Evolutionary conservation across 169 alveolate species (phyloP).

Genomic region (Plasmodium adleri): DNA sequence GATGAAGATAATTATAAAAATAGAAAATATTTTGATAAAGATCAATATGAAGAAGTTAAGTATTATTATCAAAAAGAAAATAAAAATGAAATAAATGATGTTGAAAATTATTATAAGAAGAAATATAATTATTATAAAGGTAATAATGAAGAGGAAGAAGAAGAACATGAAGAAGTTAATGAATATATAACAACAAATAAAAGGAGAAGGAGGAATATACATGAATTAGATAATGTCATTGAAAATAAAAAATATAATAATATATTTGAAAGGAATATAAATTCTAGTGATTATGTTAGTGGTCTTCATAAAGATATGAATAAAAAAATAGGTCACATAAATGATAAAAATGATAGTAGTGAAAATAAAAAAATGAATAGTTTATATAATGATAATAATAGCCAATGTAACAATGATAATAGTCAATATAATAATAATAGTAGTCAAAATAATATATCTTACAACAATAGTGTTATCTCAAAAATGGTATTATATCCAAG

Average conservation of each 20-base stretch:
- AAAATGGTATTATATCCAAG: constrained; percentile 43
- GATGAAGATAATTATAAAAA: neutral
- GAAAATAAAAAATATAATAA: constrained; percentile 4
- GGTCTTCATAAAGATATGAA: constrained; percentile 16
- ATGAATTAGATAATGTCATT: constrained; percentile 17
- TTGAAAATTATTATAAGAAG: constrained; percentile 23
- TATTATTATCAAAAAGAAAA: neutral
- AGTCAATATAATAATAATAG: constrained; percentile 23
- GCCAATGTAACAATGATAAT: neutral
- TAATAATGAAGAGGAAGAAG: neutral
- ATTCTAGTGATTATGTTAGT: neutral
- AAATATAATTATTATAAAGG: constrained; percentile 1
- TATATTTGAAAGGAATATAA: constrained; percentile 5
- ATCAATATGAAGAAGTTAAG: constrained; percentile 20
- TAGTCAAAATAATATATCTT: constrained; percentile 19
- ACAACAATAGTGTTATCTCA: constrained; percentile 55
- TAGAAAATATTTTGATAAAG: constrained; percentile 2
- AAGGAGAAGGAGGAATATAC: constrained; percentile 48
- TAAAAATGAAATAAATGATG: constrained; percentile 14
- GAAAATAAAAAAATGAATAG: neutral
- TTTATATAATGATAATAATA: neutral
- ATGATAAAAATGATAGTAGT: too few species aligned
- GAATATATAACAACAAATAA: constrained; percentile 10
- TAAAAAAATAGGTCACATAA: neutral
- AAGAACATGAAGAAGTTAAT: neutral